Evolutionary conservation across 2,329 filamentous ascomycete genomes (phyloP).

Genomic region (Alternaria metachromatica): DNA sequence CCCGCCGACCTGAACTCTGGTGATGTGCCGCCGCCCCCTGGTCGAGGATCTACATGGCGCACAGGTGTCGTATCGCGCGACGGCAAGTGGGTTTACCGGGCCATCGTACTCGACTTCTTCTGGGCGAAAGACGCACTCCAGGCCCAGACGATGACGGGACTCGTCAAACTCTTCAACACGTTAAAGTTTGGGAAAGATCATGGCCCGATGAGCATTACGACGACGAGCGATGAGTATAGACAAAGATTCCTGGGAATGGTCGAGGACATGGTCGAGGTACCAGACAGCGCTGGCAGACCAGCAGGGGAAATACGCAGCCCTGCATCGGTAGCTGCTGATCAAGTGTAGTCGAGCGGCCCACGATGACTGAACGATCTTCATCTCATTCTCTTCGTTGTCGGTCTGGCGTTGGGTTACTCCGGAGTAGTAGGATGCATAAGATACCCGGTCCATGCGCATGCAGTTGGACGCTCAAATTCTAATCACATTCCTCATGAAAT

Average conservation of each 20-base stretch:
- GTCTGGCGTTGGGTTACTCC: neutral
- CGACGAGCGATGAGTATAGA: conserved; percentile 71
- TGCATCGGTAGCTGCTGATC: conserved; percentile 14
- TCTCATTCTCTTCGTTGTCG: neutral
- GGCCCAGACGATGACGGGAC: conserved; percentile 68
- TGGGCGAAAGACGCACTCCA: conserved; percentile 76
- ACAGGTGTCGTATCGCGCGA: conserved; percentile 67
- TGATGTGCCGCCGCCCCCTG: conserved; percentile 44
- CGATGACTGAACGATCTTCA: neutral
- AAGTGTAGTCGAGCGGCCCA: conserved; percentile 6
- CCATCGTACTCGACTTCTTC: conserved; percentile 76
- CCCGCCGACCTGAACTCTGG: conserved; percentile 49
- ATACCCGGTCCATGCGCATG: conserved; percentile 5
- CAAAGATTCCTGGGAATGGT: conserved; percentile 63
- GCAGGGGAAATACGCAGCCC: conserved; percentile 36
- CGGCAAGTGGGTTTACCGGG: conserved; percentile 71
- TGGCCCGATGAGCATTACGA: conserved; percentile 78
- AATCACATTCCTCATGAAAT: neutral
- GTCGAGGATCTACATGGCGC: conserved; percentile 61
- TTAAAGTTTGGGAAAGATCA: conserved; percentile 60
- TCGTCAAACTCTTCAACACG: conserved; percentile 69
- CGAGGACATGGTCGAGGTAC: conserved; percentile 45
- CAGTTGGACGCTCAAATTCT: neutral
- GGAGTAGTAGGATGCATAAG: neutral
- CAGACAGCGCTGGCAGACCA: conserved; percentile 41